Evolutionary conservation across 768 basidiomycete genomes (phyloP), one percentile per base, ranked within the genome.

Genomic region (Tylopilus balloui): DNA sequence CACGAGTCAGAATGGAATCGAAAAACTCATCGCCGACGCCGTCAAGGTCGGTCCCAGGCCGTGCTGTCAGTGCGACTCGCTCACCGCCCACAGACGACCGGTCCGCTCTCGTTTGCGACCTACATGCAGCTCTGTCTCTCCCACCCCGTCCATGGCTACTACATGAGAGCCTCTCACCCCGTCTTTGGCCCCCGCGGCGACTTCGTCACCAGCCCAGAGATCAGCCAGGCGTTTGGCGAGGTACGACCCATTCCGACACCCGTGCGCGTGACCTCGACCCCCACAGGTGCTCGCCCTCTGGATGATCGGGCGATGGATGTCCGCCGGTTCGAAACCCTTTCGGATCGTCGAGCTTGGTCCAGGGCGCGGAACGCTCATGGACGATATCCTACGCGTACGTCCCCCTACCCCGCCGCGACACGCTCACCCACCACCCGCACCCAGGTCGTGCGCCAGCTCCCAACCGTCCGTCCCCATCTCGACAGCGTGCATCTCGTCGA

Each of bases 181-280:
- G 85, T 98, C 3, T 91, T 99, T 60, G 96, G 96, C 12, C 54
- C 80, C 0, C 73, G 76, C 35, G 96, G 96, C 6, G 96, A 99
- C 72, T 99, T 98, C 62, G 86, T 88, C 19, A 99, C 96, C 11
- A 92, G 88, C 58, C 96, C 95, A 2, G 96, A 99, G 67, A 97
- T 99, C 45, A 89, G 83, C 58, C 93, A 97, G 65, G 81, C 90
- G 1, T 98, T 98, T 64, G 96, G 96, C 51, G 95, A 99, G 83
- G 95, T 93, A 63, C 55, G 80, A 66, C 37, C 34, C 49, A 21
- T 21, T 17, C 15, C n/a, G 31, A 12, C 42, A 20, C 28, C 20
- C 20, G 3, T 42, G 4, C 8, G 7, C 29, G 19, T 37, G 3
- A 53, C 53, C 47, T 55, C 52, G 52, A 28, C 61, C 25, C 13